Evolutionary conservation across 1,284 basidiomycete genomes (phyloP), one percentile per base, ranked within the genome.

Genomic region (Sphaerobolus stellatus): DNA sequence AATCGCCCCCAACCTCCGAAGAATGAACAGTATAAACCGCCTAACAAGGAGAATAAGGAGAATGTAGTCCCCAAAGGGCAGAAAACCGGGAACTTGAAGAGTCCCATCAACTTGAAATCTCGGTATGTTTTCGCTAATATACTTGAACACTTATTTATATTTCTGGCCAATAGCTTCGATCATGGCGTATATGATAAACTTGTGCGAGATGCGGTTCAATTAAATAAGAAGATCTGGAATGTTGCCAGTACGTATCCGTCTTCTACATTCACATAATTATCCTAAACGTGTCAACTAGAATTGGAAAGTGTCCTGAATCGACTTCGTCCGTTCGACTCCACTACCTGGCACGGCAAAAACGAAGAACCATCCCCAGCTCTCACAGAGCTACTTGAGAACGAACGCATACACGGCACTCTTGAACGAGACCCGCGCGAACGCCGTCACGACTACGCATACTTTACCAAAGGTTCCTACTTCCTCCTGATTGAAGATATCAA

Each of bases 341-440:
- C 54, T 11, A 52, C 52, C 36, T 30, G 58, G 44, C 73, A 57
- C 71, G 70, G 25, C 73, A 62, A 66, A 54, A 60, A 65, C 48
- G 47, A 64, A 62, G 29, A 61, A 64, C 52, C 44, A 64, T 18
- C 58, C 61, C 44, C 60, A 58, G 22, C 81, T 61, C 73, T 90
- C 48, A 76, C 82, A 50, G 76, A 76, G 46, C 81, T 99, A 36
- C 81, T 99, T 43, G 86, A 92, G 60, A 87, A 90, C 28, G 97
- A 99, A 69, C 86, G 86, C 60, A 73, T 94, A 36, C 85, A 94
- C 62, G 97, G 97, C 44, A 89, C 88, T 1, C 87, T 84, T 4
- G 97, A 99, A 74, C 88, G 95, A 36, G 97, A 99, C 71, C 86
- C 92, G 1, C 86, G 82, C 11, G 90, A 95, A 50, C 90, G 85